Evolutionary conservation across 2,329 filamentous ascomycete species (phyloP).

Genomic region (Xylariaceae sp.): DNA sequence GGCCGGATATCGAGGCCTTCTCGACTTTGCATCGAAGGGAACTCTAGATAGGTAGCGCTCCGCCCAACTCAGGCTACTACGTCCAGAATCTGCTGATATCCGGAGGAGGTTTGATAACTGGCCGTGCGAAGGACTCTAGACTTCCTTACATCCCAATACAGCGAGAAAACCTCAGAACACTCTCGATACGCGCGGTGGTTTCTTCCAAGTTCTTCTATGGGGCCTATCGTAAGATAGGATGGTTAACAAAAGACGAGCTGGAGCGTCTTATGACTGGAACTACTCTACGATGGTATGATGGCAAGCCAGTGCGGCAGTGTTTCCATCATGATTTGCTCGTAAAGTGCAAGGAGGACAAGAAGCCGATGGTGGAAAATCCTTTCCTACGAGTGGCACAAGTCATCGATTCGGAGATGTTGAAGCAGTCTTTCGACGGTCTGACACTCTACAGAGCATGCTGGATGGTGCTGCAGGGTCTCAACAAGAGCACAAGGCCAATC

Average conservation of each 20-base stretch:
- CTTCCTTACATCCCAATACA: no score
- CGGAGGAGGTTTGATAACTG: not conserved
- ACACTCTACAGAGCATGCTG: slow-evolving; percentile 4
- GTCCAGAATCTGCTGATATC: not conserved
- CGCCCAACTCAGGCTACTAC: slow-evolving; percentile 2
- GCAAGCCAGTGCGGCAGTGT: slow-evolving; percentile 5
- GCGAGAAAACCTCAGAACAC: no score
- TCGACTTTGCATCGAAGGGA: slow-evolving; percentile 3
- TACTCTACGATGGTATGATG: slow-evolving; percentile 6
- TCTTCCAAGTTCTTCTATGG: not conserved
- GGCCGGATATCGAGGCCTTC: slow-evolving; percentile 9
- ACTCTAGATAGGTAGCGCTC: slow-evolving; percentile 2
- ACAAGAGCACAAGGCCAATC: slow-evolving; percentile 1
- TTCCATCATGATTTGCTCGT: slow-evolving; percentile 3
- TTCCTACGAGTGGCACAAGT: slow-evolving; percentile 5
- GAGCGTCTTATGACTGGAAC: slow-evolving; percentile 4
- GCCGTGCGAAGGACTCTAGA: not conserved
- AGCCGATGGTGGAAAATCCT: not conserved
- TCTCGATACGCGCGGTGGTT: slow-evolving; percentile 1
- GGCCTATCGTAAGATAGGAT: not conserved
- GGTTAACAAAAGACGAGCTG: not conserved
- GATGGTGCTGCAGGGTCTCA: slow-evolving; percentile 6
- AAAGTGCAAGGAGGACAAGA: not conserved
- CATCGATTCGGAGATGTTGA: slow-evolving; percentile 2
- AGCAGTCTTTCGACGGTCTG: slow-evolving; percentile 8